Conservation (phyloP, 2,329 filamentous ascomycete genomes). For the Colletotrichum sp. region DNA sequence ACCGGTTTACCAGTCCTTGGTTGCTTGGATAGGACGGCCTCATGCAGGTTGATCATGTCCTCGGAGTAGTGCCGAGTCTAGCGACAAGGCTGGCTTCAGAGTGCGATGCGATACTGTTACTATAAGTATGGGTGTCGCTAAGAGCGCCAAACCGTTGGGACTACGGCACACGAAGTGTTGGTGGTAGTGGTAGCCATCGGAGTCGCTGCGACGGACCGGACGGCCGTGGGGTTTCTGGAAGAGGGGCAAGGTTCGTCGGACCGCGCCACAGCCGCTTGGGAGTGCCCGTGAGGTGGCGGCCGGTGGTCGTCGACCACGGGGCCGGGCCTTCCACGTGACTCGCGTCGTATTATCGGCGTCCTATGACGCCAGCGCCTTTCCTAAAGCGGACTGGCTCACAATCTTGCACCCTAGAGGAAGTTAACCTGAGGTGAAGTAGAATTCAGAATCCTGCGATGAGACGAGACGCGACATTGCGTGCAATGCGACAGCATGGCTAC, state of each 20-base stretch:
- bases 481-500: not conserved
- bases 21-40: not conserved
- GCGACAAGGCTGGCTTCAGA: not conserved
- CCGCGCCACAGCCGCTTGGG: constrained; percentile 12
- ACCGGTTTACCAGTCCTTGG: not conserved
- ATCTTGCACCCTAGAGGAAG: not conserved
- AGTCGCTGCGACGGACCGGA: not conserved
- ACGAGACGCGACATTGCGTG: not conserved
- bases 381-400: not conserved
- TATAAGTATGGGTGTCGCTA: not conserved
- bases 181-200: not conserved
- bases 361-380: constrained; percentile 17
- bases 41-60: not conserved
- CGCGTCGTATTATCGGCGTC: not conserved
- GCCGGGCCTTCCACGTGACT: constrained; percentile 8
- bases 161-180: not conserved
- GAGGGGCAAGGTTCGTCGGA: not conserved
- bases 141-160: not conserved
- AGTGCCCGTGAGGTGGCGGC: constrained; percentile 4
- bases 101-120: not conserved
- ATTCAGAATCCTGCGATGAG: not conserved
- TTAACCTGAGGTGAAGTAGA: not conserved
- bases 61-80: not conserved
- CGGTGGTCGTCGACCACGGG: constrained; percentile 2
- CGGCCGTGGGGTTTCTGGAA: not conserved